These are phyloP conservation scores for Patellifolia procumbens DNA, from an alignment of 179 eudicot genomes.

Conservation along the genomic window DNA sequence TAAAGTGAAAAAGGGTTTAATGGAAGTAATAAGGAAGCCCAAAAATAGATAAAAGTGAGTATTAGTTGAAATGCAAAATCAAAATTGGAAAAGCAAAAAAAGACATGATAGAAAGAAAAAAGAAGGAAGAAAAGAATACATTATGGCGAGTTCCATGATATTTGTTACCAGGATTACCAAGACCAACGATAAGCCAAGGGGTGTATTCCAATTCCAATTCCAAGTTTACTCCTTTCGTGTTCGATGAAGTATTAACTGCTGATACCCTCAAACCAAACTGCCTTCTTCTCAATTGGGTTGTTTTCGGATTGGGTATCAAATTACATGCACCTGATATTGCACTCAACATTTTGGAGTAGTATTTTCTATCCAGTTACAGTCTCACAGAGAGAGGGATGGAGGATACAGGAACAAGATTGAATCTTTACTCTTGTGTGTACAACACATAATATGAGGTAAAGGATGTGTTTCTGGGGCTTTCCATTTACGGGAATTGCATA, in stretches of 20 bases:
- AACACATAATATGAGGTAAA: too few species aligned
- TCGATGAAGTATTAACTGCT: conserved; percentile 35
- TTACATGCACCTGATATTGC: conserved; percentile 29
- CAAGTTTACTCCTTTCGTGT: conserved; percentile 43
- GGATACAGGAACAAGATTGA: neutral
- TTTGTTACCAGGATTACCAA: conserved; percentile 92
- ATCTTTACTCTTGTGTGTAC: neutral
- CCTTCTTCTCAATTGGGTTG: conserved; percentile 30
- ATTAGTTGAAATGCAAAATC: too few species aligned
- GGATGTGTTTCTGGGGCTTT: too few species aligned
- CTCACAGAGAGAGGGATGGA: neutral
- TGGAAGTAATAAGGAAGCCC: too few species aligned
- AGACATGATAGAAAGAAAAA: neutral
- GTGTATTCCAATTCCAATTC: conserved; percentile 81
- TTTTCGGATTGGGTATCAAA: conserved; percentile 31
- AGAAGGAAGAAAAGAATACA: conserved; percentile 39
- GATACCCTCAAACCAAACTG: conserved; percentile 38
- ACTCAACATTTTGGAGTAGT: conserved; percentile 19
- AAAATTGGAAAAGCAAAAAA: neutral
- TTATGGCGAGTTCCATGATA: conserved; percentile 93
- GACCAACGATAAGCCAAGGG: conserved; percentile 92
- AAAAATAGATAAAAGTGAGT: neutral
- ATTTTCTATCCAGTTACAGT: neutral
- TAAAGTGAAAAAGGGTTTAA: too few species aligned
- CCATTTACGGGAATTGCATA: too few species aligned